Evolutionary conservation across 352 stramenopile species (phyloP), one percentile per base, ranked within the genome.

Genomic region (Phytophthora sp.): DNA sequence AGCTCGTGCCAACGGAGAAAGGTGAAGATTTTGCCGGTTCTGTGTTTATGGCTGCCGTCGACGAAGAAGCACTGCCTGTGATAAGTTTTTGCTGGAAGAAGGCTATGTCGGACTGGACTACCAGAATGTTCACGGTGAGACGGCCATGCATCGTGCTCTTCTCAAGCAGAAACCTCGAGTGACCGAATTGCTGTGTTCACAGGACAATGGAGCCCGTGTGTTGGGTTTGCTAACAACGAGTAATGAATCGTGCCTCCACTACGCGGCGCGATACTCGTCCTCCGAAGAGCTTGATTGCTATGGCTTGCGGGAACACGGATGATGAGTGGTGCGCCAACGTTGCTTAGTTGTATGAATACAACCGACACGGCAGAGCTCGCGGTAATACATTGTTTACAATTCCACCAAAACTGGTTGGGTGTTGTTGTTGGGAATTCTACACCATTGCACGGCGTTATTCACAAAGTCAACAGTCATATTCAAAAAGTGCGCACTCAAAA

Each of bases 1-100:
- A 54, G 18, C 18, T 64, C 17, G 62, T 70, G 8, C 27, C 39
- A 5, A 62, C 51, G 5, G 35, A 13, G 4, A 30, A 56, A 1
- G 45, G 62, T 10, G 41, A 57, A 41, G 48, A 65, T 18, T 70
- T 70, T 17, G 53, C 46, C 10, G 54, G 34, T 2, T 37, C 38
- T 7, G 54, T 61, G 4, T 23, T 70, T 3, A 31, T 65, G 48
- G 28, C 41, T 15, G 54, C 62, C 2, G 28, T 65, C 5, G 62
- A 70, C 9, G 34, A 35, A 52, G 34, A 24, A 6, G 62, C 41
- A 11, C 15, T 55, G 3, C 31, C 21, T 9, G 34, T 59, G 15
- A 48, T 57, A 32, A 24, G 24, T 69, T 61, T 34, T 21, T 69
- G n/a, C 41, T 69, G 27, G 46, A 69, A 38, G 58, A 64, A 24